Conservation (phyloP, 768 basidiomycete genomes). For the Cystofilobasidium macerans region DNA sequence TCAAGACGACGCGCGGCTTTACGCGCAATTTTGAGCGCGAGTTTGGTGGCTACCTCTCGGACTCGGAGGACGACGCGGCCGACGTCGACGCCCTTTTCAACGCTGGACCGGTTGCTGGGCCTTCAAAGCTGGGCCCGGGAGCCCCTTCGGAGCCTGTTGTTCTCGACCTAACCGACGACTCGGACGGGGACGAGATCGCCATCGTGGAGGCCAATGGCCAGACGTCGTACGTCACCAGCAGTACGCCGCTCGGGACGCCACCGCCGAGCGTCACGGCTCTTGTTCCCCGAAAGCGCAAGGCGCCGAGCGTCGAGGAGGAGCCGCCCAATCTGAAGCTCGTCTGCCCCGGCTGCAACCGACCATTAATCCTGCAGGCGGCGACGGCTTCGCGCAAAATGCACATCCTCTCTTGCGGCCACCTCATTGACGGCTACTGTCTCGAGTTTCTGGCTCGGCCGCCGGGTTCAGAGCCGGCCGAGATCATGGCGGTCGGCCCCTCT, state of each 20-base stretch:
- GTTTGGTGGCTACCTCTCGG: not conserved
- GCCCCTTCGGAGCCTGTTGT: not conserved
- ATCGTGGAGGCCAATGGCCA: not conserved
- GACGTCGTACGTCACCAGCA: not conserved
- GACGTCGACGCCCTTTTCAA: not conserved
- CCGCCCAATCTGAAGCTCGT: not conserved
- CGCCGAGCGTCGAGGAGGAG: not conserved
- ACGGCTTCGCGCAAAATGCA: not conserved
- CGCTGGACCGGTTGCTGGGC: not conserved
- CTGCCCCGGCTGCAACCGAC: slow-evolving; percentile 5
- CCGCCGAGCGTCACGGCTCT: not conserved
- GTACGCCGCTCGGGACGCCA: not conserved
- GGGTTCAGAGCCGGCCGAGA: too few species aligned
- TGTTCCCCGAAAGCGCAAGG: not conserved
- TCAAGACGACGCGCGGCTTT: not conserved
- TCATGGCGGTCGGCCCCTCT: too few species aligned
- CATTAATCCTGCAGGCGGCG: not conserved
- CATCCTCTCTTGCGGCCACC: not conserved
- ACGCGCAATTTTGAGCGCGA: slow-evolving; percentile 4
- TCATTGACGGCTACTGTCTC: slow-evolving; percentile 1
- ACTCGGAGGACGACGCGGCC: not conserved
- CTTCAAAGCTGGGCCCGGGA: not conserved
- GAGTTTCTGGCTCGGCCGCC: not conserved
- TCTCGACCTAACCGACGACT: not conserved
- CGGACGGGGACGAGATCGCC: not conserved